A percentile compares a stretch with the other conserved stretches of the same genome.
phyloP scores from a whole-genome alignment of 1,139 yeast genomes.

The Suhomyces bokatorum region DNA sequence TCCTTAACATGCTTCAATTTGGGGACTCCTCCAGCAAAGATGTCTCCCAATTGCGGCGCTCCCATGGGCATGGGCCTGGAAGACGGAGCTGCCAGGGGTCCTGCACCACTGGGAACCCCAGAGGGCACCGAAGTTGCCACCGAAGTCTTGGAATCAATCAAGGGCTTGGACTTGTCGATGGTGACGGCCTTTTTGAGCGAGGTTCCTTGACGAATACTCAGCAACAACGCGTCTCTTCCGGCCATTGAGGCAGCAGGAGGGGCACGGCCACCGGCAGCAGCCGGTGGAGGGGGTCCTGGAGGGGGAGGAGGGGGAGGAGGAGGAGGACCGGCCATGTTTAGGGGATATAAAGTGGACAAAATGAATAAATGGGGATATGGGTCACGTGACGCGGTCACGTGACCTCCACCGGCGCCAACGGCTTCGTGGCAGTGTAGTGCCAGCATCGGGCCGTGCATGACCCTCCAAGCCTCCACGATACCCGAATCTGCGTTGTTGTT shows the following conservation, averaged over 20 bases:
- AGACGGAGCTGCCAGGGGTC: constrained; percentile 14
- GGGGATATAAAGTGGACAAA: not conserved
- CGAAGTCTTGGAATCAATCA: constrained; percentile 37
- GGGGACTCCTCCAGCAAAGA: constrained; percentile 87
- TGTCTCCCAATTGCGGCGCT: constrained; percentile 69
- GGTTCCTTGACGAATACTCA: constrained; percentile 83
- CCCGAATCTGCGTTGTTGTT: too few relatives aligned
- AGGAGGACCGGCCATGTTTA: constrained; percentile 25
- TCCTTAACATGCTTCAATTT: constrained; percentile 60
- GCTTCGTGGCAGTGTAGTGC: too few relatives aligned
- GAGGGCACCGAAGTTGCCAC: constrained; percentile 16
- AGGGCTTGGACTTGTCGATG: constrained; percentile 47
- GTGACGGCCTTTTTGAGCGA: constrained; percentile 68
- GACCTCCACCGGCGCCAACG: not conserved
- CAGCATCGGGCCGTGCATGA: too few relatives aligned
- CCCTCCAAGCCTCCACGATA: too few relatives aligned
- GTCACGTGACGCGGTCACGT: not conserved
- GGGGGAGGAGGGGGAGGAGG: constrained; percentile 22
- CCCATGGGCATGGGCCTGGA: constrained; percentile 26
- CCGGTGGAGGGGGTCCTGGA: constrained; percentile 12
- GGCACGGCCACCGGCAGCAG: constrained; percentile 16
- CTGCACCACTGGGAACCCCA: constrained; percentile 11
- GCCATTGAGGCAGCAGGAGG: constrained; percentile 40
- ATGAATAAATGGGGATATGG: constrained; percentile 1
- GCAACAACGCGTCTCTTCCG: constrained; percentile 77